Conservation (phyloP, 1,284 basidiomycete genomes). For the Inonotus obliquus region DNA sequence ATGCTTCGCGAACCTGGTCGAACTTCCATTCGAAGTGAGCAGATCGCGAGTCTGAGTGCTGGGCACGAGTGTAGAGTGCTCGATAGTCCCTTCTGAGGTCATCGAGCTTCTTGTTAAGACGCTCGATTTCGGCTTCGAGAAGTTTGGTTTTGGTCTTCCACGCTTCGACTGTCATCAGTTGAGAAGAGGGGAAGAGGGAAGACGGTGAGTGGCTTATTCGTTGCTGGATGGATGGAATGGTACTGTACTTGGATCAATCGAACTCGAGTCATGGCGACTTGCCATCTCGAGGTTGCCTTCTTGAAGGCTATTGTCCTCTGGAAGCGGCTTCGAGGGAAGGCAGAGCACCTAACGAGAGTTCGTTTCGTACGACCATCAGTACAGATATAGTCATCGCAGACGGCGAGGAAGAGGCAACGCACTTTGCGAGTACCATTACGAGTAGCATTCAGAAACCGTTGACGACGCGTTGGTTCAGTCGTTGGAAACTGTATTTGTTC, state of each 20-base stretch:
- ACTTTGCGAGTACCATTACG: not conserved
- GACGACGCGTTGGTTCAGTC: not conserved
- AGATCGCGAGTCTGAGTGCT: not conserved
- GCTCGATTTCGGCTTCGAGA: not conserved
- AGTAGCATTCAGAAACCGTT: not conserved
- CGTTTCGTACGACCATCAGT: not conserved
- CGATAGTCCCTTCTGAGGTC: not conserved
- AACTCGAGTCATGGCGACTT: not conserved
- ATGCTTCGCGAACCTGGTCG: not conserved
- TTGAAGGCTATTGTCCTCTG: not conserved
- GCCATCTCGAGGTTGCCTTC: not conserved
- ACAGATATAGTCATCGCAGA: not conserved
- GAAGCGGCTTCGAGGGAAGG: not conserved
- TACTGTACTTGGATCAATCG: not conserved
- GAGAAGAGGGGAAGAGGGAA: not conserved
- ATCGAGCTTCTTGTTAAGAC: not conserved
- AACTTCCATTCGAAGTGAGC: not conserved
- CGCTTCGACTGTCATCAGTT: not conserved
- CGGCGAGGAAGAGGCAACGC: not conserved
- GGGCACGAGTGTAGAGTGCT: not conserved
- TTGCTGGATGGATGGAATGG: not conserved
- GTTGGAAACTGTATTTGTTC: not conserved
- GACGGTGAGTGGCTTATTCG: not conserved
- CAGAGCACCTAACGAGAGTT: not conserved
- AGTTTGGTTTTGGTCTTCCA: not conserved